Conservation (phyloP, 139 green algal species). For the Tetradesmus obliquus region DNA sequence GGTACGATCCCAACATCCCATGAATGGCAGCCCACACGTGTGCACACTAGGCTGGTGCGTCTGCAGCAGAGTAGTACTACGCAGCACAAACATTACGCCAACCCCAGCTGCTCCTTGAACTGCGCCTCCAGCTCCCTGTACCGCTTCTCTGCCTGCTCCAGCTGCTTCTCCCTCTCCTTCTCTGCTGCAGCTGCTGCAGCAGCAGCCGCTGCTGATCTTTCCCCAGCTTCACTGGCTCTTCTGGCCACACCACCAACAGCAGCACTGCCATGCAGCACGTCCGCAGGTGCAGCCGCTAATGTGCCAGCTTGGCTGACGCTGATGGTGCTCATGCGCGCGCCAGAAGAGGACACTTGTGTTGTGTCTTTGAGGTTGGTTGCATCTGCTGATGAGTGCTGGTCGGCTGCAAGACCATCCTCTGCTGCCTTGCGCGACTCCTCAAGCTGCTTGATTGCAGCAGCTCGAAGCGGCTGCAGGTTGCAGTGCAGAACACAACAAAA, state of each 20-base stretch:
- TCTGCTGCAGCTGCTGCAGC: conserved; percentile 47
- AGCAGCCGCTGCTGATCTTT: neutral
- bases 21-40: too few species aligned
- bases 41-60: too few species aligned
- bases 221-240: neutral
- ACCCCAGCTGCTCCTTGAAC: conserved; percentile 60
- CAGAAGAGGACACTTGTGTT: neutral
- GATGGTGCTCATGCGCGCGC: neutral
- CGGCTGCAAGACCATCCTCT: conserved; percentile 1
- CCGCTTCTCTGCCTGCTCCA: conserved; percentile 58
- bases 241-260: conserved; percentile 15
- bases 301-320: neutral
- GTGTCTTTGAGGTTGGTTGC: neutral
- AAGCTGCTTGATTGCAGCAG: neutral
- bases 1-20: too few species aligned
- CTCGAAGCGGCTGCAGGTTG: conserved; percentile 7
- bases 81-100: neutral
- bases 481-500: neutral
- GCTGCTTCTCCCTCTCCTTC: conserved; percentile 54
- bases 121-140: conserved; percentile 63
- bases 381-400: neutral
- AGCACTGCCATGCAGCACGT: neutral
- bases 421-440: conserved; percentile 10
- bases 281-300: conserved; percentile 21
- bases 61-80: too few species aligned